phyloP scores from a whole-genome alignment of 331 rosid species.

The Quercus tomentella region DNA sequence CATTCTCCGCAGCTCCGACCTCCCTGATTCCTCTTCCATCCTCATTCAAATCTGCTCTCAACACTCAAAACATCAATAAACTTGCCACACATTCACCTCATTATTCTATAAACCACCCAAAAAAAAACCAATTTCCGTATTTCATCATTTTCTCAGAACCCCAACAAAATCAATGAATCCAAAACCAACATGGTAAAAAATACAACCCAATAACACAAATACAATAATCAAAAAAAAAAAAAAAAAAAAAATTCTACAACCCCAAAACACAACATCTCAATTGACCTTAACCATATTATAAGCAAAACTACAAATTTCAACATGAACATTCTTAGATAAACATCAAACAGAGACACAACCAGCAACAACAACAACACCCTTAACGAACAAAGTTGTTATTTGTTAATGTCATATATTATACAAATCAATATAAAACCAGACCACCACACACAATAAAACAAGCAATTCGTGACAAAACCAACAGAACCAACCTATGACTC shows the following conservation, averaged over 20 bases:
- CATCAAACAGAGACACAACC: neutral
- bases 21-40: conserved; percentile 45
- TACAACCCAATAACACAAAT: neutral
- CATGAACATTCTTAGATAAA: neutral
- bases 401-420: no score
- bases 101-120: neutral
- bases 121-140: neutral
- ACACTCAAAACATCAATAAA: conserved; percentile 7
- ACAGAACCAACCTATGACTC: neutral
- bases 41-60: conserved; percentile 7
- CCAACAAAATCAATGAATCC: neutral
- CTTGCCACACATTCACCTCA: neutral
- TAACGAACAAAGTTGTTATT: neutral
- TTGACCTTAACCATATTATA: neutral
- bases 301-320: neutral
- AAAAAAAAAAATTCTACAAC: neutral
- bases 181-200: neutral
- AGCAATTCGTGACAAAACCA: neutral
- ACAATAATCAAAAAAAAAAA: neutral
- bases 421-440: no score
- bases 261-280: neutral
- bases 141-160: neutral
- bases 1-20: conserved; percentile 34
- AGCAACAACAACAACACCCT: neutral
- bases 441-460: neutral